These are phyloP conservation scores for Xylaria sp. DNA, from an alignment of 2,329 filamentous ascomycete genomes.

Conservation along the genomic window DNA sequence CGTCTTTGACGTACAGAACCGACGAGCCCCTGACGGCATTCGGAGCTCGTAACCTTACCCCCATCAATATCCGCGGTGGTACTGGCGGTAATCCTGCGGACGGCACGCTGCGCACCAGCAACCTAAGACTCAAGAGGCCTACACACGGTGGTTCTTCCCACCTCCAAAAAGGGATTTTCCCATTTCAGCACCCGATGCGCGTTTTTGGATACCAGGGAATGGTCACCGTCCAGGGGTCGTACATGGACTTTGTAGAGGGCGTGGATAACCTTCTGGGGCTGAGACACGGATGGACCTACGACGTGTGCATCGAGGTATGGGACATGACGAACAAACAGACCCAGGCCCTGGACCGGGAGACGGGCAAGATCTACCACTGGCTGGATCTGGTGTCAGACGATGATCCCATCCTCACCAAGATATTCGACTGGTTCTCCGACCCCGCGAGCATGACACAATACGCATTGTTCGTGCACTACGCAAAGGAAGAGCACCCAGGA, in stretches of 20 bases:
- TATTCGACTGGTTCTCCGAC: slow-evolving; percentile 14
- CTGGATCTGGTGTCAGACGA: background rate
- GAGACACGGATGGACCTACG: slow-evolving; percentile 9
- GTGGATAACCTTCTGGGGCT: slow-evolving; percentile 23
- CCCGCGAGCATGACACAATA: background rate
- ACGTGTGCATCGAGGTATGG: slow-evolving; percentile 27
- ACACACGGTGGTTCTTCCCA: no score
- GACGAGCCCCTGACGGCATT: background rate
- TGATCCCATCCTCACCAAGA: slow-evolving; percentile 11
- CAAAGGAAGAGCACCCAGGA: slow-evolving; percentile 14
- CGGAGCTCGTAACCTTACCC: slow-evolving; percentile 5
- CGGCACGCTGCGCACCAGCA: no score
- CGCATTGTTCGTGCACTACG: slow-evolving; percentile 23
- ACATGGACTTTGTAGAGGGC: slow-evolving; percentile 12
- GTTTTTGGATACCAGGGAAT: slow-evolving; percentile 26
- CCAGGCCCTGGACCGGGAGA: slow-evolving; percentile 1
- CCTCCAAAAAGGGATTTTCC: background rate
- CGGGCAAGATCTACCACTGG: slow-evolving; percentile 13
- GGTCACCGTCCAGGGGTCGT: background rate
- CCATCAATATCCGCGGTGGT: slow-evolving; percentile 17
- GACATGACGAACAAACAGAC: background rate
- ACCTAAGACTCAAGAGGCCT: no score
- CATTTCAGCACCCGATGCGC: background rate
- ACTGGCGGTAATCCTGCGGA: background rate
- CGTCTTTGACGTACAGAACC: slow-evolving; percentile 1